Conservation (phyloP, 2,329 filamentous ascomycete species). For the Aschersonia sp. region DNA sequence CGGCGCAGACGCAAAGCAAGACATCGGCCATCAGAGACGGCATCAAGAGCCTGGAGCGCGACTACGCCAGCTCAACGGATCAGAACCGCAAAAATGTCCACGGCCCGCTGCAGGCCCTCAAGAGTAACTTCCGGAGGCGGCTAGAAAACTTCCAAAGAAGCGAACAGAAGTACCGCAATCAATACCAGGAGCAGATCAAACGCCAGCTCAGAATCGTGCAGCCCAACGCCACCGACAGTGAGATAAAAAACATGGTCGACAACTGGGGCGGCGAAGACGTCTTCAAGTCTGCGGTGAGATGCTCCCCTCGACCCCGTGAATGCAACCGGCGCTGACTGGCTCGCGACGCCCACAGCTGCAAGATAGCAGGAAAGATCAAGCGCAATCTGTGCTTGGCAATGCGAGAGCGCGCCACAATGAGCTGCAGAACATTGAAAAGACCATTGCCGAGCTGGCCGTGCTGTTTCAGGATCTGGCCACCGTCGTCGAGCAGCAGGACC, state of each 20-base stretch:
- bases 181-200: conserved; percentile 65
- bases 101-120: conserved; percentile 55
- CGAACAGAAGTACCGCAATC: conserved; percentile 55
- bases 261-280: conserved; percentile 70
- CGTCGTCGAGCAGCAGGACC: conserved; percentile 59
- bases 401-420: conserved; percentile 75
- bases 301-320: not conserved
- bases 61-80: conserved; percentile 48
- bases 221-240: conserved; percentile 60
- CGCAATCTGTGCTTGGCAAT: conserved; percentile 58
- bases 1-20: conserved; percentile 55
- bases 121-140: conserved; percentile 57
- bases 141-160: conserved; percentile 57
- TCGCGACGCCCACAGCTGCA: conserved; percentile 39
- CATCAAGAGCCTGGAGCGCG: conserved; percentile 61
- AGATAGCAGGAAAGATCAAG: conserved; percentile 60
- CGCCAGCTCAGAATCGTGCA: conserved; percentile 74
- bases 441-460: conserved; percentile 52
- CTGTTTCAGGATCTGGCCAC: conserved; percentile 66
- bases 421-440: conserved; percentile 66
- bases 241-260: conserved; percentile 55
- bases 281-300: conserved; percentile 64
- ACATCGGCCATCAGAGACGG: conserved; percentile 67
- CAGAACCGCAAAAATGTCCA: conserved; percentile 50
- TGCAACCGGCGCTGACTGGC: not conserved